Evolutionary conservation across 2,329 filamentous ascomycete species (phyloP), one percentile per base, ranked within the genome.

Genomic region (Sporothrix phasma): DNA sequence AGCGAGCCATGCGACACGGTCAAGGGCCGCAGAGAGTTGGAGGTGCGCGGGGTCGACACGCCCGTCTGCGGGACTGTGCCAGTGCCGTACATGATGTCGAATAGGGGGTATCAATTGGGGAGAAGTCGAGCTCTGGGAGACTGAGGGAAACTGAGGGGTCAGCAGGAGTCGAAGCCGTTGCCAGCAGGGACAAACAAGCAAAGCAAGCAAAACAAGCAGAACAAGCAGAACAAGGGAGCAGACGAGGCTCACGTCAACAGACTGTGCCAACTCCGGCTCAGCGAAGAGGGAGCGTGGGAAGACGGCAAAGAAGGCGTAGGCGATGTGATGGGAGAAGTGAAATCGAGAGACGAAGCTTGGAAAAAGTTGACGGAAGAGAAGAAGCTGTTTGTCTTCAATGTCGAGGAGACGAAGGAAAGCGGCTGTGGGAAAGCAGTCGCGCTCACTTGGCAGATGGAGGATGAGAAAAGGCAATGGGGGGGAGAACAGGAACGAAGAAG

Each of bases 31-130:
- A 97, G 86, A 69, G 93, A 96, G 69, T 92, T 88, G 71, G 90
- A 94, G 64, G 93, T 96, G 79, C 94, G 88, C 71, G 94, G 94
- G 71, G 94, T 99, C 70, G 92, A 95, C 74, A 96, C 92, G 78
- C 94, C 94, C 80, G 94, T 99, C 79, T 96, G 92, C 67, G 90
- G 87, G 78, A 88, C 90, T 66, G 87, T 90, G 71, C 80, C 83
- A 73, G 89, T 86, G 78, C 90, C 90, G 84, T 94, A 95, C 92
- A 96, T 96, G 76, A 72, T 70, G 73, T 71, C 70, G 76, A 76
- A 77, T 51, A 29, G 70, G 71, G 72, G 73, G 71, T 65, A 63
- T 68, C 66, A 65, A 67, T 34, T 15, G 64, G 59, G 51, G 61
- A 62, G 62, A 66, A 17, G 41, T 41, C 24, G 15, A 24, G 31